phyloP scores from a whole-genome alignment of 192 early-diverging fungal species.

The Phlyctochytrium bullatum region DNA sequence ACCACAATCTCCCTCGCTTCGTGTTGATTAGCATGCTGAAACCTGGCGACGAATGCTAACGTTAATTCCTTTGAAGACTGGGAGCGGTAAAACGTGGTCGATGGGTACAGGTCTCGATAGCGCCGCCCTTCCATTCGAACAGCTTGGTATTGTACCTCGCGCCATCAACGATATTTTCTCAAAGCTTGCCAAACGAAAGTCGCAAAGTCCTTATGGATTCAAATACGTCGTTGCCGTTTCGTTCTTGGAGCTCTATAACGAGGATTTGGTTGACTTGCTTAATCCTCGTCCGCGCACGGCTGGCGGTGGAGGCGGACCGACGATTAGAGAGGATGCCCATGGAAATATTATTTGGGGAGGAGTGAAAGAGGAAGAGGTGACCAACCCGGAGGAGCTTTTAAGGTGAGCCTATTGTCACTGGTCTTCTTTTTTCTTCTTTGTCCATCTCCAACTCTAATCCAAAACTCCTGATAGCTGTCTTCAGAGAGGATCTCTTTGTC shows the following conservation, averaged over 20 bases:
- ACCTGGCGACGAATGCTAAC: background rate
- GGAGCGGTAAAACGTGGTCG: constrained; percentile 58
- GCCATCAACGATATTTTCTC: constrained; percentile 43
- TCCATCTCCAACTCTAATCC: background rate
- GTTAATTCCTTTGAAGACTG: constrained; percentile 35
- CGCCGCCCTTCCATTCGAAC: constrained; percentile 17
- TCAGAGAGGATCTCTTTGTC: constrained; percentile 72
- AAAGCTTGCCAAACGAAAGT: constrained; percentile 5
- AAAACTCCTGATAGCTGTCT: constrained; percentile 44
- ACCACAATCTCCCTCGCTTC: background rate
- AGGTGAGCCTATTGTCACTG: no score
- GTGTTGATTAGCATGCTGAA: background rate
- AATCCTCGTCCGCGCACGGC: constrained; percentile 56
- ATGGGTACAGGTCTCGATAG: constrained; percentile 55
- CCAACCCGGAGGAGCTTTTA: constrained; percentile 70
- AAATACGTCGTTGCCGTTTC: constrained; percentile 60
- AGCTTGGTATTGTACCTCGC: constrained; percentile 47
- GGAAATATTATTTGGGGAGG: constrained; percentile 90
- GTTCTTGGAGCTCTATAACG: constrained; percentile 97
- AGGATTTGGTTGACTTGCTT: constrained; percentile 93
- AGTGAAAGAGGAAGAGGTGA: constrained; percentile 73
- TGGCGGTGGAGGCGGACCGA: constrained; percentile 39
- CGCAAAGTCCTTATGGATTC: constrained; percentile 6
- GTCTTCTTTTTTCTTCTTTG: background rate
- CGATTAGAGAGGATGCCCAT: constrained; percentile 84